A percentile compares a stretch with the other conserved stretches of the same genome.
These are phyloP conservation scores for Ceratobasidium papillatum DNA, from an alignment of 1,284 basidiomycete species.

Conservation along the genomic window DNA sequence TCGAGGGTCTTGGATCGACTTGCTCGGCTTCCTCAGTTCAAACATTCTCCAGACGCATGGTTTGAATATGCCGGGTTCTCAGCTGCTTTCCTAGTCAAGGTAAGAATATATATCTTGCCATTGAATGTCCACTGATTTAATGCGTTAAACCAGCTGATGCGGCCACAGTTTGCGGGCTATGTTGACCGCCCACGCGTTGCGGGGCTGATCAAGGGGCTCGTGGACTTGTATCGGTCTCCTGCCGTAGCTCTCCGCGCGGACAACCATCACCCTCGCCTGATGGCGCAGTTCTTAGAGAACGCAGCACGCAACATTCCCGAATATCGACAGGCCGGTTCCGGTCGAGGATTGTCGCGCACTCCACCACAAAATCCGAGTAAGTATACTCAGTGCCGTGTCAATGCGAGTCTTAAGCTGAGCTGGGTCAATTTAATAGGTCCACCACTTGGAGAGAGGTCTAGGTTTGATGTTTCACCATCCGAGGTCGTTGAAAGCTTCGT, in stretches of 20 bases:
- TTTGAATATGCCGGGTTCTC: conserved; percentile 34
- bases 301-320: conserved; percentile 1
- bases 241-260: conserved; percentile 16
- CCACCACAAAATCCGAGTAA: conserved; percentile 7
- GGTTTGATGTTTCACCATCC: conserved; percentile 1
- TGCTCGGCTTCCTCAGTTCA: neutral
- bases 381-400: neutral
- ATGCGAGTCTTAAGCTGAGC: neutral
- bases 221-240: conserved; percentile 25
- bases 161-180: conserved; percentile 3
- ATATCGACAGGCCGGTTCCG: neutral
- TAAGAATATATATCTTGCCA: neutral
- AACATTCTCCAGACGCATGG: conserved; percentile 33
- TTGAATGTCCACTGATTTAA: neutral
- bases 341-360: conserved; percentile 3
- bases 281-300: conserved; percentile 23
- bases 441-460: neutral
- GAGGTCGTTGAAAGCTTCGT: conserved; percentile 4
- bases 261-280: conserved; percentile 20
- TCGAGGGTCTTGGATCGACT: neutral
- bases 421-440: neutral
- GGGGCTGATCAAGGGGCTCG: neutral
- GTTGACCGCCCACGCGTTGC: conserved; percentile 10
- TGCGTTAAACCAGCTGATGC: neutral
- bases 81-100: conserved; percentile 33